phyloP scores from a whole-genome alignment of 2,329 filamentous ascomycete species.

The Drechslera avenae region DNA sequence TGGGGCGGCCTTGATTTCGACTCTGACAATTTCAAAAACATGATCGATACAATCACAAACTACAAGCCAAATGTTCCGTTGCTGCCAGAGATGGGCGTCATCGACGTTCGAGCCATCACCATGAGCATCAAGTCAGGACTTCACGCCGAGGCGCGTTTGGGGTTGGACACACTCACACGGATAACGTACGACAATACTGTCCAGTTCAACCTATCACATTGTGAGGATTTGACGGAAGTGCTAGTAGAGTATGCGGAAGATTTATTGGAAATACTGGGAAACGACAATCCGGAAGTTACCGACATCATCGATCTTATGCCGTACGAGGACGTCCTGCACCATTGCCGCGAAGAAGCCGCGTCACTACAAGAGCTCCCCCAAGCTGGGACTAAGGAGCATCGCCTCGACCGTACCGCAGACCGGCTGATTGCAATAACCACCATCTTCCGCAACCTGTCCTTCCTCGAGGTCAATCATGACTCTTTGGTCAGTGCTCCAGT shows the following conservation, averaged over 20 bases:
- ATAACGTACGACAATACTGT: slow-evolving; percentile 60
- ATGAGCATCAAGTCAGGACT: slow-evolving; percentile 90
- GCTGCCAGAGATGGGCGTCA: slow-evolving; percentile 78
- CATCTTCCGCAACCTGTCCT: slow-evolving; percentile 90
- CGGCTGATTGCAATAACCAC: slow-evolving; percentile 88
- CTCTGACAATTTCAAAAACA: slow-evolving; percentile 68
- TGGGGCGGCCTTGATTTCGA: slow-evolving; percentile 50
- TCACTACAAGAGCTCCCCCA: slow-evolving; percentile 72
- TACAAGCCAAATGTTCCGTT: slow-evolving; percentile 76
- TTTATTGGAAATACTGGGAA: slow-evolving; percentile 81
- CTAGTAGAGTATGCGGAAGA: slow-evolving; percentile 90
- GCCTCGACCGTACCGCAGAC: slow-evolving; percentile 85
- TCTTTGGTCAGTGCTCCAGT: slow-evolving; percentile 76
- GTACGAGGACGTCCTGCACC: slow-evolving; percentile 85
- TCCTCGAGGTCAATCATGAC: slow-evolving; percentile 76
- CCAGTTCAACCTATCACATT: slow-evolving; percentile 43
- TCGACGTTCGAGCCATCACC: slow-evolving; percentile 88
- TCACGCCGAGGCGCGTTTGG: slow-evolving; percentile 84
- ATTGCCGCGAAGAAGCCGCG: slow-evolving; percentile 75
- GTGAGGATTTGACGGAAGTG: slow-evolving; percentile 84
- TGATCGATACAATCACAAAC: slow-evolving; percentile 69
- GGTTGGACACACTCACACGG: slow-evolving; percentile 79
- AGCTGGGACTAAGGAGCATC: slow-evolving; percentile 78
- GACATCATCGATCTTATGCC: slow-evolving; percentile 81
- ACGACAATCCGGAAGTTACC: slow-evolving; percentile 82